Evolutionary conservation across 192 early-diverging fungal genomes (phyloP), one percentile per base, ranked within the genome.

Genomic region (Entomortierella chlamydospora): DNA sequence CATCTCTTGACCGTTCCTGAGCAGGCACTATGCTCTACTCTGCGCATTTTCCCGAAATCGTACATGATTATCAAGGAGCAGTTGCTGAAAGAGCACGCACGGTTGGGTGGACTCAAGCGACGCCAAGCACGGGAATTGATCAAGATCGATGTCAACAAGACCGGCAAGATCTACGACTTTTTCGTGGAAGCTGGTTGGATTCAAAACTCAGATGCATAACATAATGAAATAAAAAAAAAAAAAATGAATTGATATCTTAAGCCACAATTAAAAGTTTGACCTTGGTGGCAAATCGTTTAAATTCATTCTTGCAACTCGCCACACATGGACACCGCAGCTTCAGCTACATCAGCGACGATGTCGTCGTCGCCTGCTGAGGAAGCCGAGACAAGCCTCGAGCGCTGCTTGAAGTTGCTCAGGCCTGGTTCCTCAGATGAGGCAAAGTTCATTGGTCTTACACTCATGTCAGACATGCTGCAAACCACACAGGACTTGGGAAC

Each of bases 171-270:
- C 11, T 97, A 93, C 69, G 94, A 98, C 70, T 97, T 98, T 80
- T 99, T 97, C 78, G 90, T 96, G 11, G 89, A 93, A 62, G 93
- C 87, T 78, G 96, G 96, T 8, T 99, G 97, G 97, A 93, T 99
- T 78, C 90, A 91, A 54, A 78, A 72, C 49, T 72, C 70, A 17
- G 69, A 81, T 72, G 79, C 71, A 0, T 79, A 61, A 43, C 31
- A 4, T 23, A 52, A 20, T 10, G 33, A 42, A 39, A 55, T 49
- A 47, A 10, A 49, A 63, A 63, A 63, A 63, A 51, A 33, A 63
- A 54, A 9, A 29, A 15, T 29, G 2, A 9, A 4, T 23, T 54
- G 6, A 26, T 3, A 25, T 23, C 25, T 29, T 28, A 30, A 25
- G 52, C 52, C 52, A 54, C 52, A 25, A 26, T 54, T 25, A 15